These are phyloP conservation scores for Globisporangium acanthophoron DNA, from an alignment of 352 stramenopile genomes.

Conservation along the genomic window DNA sequence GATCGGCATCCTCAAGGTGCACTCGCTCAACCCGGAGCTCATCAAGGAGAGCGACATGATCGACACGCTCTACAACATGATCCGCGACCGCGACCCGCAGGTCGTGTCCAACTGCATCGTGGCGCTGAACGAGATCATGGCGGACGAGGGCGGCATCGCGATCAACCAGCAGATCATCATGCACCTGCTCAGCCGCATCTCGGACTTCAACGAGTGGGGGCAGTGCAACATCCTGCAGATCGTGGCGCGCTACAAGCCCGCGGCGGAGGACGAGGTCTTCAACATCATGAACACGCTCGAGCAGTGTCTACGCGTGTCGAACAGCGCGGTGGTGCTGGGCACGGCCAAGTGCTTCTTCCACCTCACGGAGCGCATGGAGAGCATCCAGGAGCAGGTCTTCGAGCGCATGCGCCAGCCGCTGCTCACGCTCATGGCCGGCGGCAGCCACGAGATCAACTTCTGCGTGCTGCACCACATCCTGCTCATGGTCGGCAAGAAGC, in stretches of 20 bases:
- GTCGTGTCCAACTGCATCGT: constrained; percentile 97
- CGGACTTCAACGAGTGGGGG: constrained; percentile 99
- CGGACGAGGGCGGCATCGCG: constrained; percentile 94
- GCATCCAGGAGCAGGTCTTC: constrained; percentile 87
- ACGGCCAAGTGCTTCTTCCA: constrained; percentile 97
- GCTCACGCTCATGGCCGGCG: constrained; percentile 96
- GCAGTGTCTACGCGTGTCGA: constrained; percentile 93
- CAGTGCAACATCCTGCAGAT: constrained; percentile 96
- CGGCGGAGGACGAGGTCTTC: constrained; percentile 94
- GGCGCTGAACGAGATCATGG: constrained; percentile 98
- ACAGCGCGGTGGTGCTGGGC: constrained; percentile 94
- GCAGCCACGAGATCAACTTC: constrained; percentile 92
- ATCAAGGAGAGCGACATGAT: constrained; percentile 94
- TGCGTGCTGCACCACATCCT: constrained; percentile 97
- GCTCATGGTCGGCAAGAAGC: constrained; percentile 92
- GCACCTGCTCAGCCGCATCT: constrained; percentile 96
- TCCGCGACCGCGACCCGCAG: constrained; percentile 95
- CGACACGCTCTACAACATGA: constrained; percentile 98
- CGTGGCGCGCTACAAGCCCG: constrained; percentile 92
- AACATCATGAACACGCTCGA: constrained; percentile 98
- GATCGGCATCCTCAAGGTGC: constrained; percentile 98
- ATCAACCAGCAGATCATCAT: constrained; percentile 97
- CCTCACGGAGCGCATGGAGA: constrained; percentile 91
- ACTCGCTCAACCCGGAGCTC: constrained; percentile 87
- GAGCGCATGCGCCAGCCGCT: constrained; percentile 93